A percentile compares a stretch with the other conserved stretches of the same genome.
These are phyloP conservation scores for Cutaneotrichosporon sp. DNA, from an alignment of 1,284 basidiomycete genomes.

Conservation along the genomic window DNA sequence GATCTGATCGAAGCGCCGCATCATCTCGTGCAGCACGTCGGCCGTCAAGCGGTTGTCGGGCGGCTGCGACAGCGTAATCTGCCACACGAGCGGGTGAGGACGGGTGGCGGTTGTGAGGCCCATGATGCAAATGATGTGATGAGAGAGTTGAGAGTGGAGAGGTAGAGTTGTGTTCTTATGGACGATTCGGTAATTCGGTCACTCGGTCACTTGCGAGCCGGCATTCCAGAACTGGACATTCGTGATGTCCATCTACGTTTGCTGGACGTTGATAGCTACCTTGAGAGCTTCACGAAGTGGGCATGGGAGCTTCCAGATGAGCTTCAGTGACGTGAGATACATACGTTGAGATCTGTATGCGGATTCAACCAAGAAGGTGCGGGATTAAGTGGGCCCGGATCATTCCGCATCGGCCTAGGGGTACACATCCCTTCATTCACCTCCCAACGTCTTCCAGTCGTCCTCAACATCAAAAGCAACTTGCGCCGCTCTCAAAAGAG, in stretches of 20 bases:
- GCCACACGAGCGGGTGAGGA: slow-evolving; percentile 38
- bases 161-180: neutral
- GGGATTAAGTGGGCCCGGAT: neutral
- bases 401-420: neutral
- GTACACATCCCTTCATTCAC: neutral
- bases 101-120: slow-evolving; percentile 27
- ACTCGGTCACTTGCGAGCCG: neutral
- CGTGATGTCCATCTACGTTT: neutral
- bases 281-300: neutral
- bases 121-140: slow-evolving; percentile 2
- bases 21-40: slow-evolving; percentile 38
- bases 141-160: neutral
- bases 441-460: neutral
- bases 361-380: neutral
- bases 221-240: neutral
- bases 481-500: neutral
- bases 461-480: neutral
- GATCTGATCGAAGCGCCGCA: slow-evolving; percentile 66
- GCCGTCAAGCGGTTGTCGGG: slow-evolving; percentile 53
- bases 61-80: slow-evolving; percentile 45
- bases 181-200: neutral
- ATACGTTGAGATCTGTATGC: neutral
- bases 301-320: neutral
- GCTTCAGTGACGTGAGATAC: neutral
- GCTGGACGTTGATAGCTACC: neutral